Conservation (phyloP, 108 stramenopile genomes). For the Chaetoceros tenuissimus region DNA sequence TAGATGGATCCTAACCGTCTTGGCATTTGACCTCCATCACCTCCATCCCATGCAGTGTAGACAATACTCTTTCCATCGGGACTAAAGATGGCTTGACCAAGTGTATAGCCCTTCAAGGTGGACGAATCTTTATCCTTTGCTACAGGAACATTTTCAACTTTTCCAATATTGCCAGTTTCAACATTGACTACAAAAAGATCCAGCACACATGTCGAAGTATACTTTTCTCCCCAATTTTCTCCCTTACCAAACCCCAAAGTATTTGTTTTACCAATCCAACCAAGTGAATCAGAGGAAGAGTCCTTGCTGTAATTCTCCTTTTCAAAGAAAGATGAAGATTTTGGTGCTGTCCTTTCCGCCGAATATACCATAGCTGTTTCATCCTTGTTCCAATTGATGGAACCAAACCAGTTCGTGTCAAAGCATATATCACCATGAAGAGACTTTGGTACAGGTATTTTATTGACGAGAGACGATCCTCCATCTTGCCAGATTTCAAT, state of each 20-base stretch:
- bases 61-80: conserved; percentile 44
- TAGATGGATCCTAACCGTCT: conserved; percentile 64
- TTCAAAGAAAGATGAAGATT: conserved; percentile 37
- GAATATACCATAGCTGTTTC: conserved; percentile 54
- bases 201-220: conserved; percentile 36
- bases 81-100: conserved; percentile 54
- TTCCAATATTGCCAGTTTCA: conserved; percentile 42
- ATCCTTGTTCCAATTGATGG: conserved; percentile 46
- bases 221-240: conserved; percentile 76
- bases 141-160: conserved; percentile 51
- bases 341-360: conserved; percentile 49
- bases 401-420: conserved; percentile 43
- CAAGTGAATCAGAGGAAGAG: background rate
- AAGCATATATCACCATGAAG: conserved; percentile 53
- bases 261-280: conserved; percentile 38
- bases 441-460: conserved; percentile 30
- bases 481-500: conserved; percentile 62
- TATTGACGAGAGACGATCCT: conserved; percentile 30
- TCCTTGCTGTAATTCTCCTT: conserved; percentile 2
- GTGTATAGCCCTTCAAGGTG: conserved; percentile 24
- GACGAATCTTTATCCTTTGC: conserved; percentile 10
- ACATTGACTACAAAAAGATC: conserved; percentile 52
- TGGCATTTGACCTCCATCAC: conserved; percentile 46
- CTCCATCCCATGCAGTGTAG: conserved; percentile 75
- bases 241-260: conserved; percentile 55